Evolutionary conservation across 495 filamentous ascomycete species (phyloP).

Genomic region (Aspergillus ellipticus): DNA sequence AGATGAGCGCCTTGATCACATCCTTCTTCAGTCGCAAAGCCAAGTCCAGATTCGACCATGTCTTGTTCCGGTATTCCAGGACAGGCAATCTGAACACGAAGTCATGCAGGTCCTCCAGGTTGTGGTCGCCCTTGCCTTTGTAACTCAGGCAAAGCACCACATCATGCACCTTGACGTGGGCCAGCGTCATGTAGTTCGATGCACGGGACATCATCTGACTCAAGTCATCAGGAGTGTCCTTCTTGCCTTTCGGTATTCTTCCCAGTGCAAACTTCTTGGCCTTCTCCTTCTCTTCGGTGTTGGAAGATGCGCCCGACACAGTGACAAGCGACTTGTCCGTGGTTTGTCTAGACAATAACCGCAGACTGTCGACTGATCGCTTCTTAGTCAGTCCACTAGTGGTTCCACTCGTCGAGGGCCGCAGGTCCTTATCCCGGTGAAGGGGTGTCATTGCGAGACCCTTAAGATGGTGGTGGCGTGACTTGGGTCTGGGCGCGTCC

Average conservation of each 20-base stretch:
- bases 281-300: slow-evolving; percentile 51
- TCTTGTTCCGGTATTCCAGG: slow-evolving; percentile 96
- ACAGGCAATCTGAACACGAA: slow-evolving; percentile 95
- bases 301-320: slow-evolving; percentile 36
- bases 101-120: slow-evolving; percentile 92
- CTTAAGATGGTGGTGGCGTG: slow-evolving; percentile 40
- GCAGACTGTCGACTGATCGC: slow-evolving; percentile 64
- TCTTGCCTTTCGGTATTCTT: slow-evolving; percentile 46
- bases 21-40: slow-evolving; percentile 89
- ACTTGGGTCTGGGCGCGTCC: slow-evolving; percentile 35
- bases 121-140: slow-evolving; percentile 92
- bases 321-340: slow-evolving; percentile 40
- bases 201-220: slow-evolving; percentile 96
- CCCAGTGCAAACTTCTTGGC: slow-evolving; percentile 54
- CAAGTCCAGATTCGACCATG: slow-evolving; percentile 96
- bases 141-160: slow-evolving; percentile 95
- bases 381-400: slow-evolving; percentile 55
- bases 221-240: slow-evolving; percentile 77
- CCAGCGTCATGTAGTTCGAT: slow-evolving; percentile 94
- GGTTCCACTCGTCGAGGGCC: slow-evolving; percentile 34
- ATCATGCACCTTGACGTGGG: slow-evolving; percentile 90
- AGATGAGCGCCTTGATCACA: slow-evolving; percentile 89
- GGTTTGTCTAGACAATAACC: slow-evolving; percentile 44
- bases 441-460: slow-evolving; percentile 43
- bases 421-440: slow-evolving; percentile 33